Conservation (phyloP, 352 stramenopile species). For the Globisporangium nagaii region DNA sequence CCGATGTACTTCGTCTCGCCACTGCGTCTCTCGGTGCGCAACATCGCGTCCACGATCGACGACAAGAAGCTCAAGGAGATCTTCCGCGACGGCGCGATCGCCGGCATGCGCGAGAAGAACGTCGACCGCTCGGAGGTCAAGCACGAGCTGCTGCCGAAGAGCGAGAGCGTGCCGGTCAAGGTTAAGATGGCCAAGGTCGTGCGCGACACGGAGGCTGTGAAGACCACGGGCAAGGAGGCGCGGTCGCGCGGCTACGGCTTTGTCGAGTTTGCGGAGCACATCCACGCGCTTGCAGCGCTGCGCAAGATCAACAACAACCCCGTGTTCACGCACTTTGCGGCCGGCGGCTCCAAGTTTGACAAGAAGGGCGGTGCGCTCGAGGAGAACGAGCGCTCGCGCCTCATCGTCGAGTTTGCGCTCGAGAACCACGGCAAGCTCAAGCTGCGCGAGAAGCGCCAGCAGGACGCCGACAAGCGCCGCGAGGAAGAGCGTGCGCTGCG, state of each 20-base stretch:
- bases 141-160: slow-evolving; percentile 40
- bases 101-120: slow-evolving; percentile 60
- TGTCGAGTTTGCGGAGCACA: slow-evolving; percentile 96
- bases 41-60: slow-evolving; percentile 84
- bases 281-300: slow-evolving; percentile 94
- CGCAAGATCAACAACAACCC: slow-evolving; percentile 98
- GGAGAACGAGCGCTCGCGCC: slow-evolving; percentile 56
- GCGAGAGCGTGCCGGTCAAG: slow-evolving; percentile 42
- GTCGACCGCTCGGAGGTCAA: slow-evolving; percentile 83
- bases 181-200: slow-evolving; percentile 82
- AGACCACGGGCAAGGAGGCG: slow-evolving; percentile 44
- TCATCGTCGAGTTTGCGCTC: slow-evolving; percentile 88
- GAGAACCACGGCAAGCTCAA: slow-evolving; percentile 89
- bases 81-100: slow-evolving; percentile 72
- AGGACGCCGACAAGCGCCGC: slow-evolving; percentile 62
- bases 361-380: slow-evolving; percentile 29
- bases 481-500: slow-evolving; percentile 61
- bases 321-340: slow-evolving; percentile 69
- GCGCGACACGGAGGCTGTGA: slow-evolving; percentile 62
- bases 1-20: slow-evolving; percentile 97
- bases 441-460: slow-evolving; percentile 68
- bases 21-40: slow-evolving; percentile 91
- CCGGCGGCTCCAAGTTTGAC: slow-evolving; percentile 29
- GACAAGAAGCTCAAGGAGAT: slow-evolving; percentile 91
- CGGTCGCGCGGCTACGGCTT: slow-evolving; percentile 88